A percentile compares a stretch with the other conserved stretches of the same genome.
These are phyloP conservation scores for Aspergillus quadricinctus DNA, from an alignment of 2,329 filamentous ascomycete genomes.

Conservation along the genomic window DNA sequence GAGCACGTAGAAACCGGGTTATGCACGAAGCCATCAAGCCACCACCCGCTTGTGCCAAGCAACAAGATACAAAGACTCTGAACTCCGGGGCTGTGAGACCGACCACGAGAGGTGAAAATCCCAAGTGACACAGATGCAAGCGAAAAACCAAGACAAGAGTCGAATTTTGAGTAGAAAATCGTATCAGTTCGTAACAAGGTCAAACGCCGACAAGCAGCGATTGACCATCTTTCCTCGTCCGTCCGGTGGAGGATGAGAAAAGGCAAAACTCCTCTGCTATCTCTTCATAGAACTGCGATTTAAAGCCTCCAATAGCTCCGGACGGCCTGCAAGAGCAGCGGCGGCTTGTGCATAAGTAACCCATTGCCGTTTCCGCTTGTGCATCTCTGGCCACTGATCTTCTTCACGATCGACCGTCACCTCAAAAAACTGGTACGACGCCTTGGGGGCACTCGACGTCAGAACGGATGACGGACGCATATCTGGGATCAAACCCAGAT, in stretches of 20 bases:
- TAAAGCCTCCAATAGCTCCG: constrained; percentile 84
- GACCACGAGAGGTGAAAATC: constrained; percentile 6
- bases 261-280: constrained; percentile 19
- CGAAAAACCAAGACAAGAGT: constrained; percentile 2
- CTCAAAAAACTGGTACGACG: constrained; percentile 61
- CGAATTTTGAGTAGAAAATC: constrained; percentile 11
- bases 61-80: constrained; percentile 10
- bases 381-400: constrained; percentile 84
- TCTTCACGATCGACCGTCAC: constrained; percentile 83
- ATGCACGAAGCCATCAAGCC: constrained; percentile 18
- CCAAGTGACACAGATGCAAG: constrained; percentile 8
- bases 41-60: constrained; percentile 13
- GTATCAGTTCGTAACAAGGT: constrained; percentile 21
- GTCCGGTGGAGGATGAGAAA: background rate
- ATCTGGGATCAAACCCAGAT: constrained; percentile 83
- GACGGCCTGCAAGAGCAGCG: constrained; percentile 68
- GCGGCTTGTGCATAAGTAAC: constrained; percentile 80
- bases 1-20: constrained; percentile 13
- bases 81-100: constrained; percentile 16
- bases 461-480: constrained; percentile 57
- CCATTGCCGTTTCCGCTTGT: constrained; percentile 89
- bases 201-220: background rate
- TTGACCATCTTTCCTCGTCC: background rate
- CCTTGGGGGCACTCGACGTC: constrained; percentile 62
- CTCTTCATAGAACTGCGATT: constrained; percentile 69